Base-by-base conservation (phyloP, 2,329 filamentous ascomycete species). In the Colletotrichum shisoi region DNA sequence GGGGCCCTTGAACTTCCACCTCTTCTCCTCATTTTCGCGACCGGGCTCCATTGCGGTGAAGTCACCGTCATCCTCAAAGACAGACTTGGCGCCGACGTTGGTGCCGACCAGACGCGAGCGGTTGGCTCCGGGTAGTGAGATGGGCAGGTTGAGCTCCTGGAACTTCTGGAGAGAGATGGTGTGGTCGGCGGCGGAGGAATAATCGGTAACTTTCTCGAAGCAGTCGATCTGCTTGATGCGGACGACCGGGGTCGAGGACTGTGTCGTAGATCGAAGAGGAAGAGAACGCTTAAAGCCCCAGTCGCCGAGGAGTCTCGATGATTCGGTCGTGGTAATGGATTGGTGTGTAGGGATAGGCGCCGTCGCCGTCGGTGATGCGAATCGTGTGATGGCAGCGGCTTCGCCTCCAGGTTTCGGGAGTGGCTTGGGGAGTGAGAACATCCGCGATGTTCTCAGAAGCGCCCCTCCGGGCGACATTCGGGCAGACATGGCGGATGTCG, bases 231-330 rank as follows among this genome's bases (percentile, higher is more conserved):
- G 85, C 73, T 88, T 89, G 71, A 98, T 80, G 70, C 92, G 87
- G 61, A 97, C 85, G 57, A 91, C 83, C 11, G 93, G 91, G n/a
- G 88, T 89, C 7, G 89, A 87, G 7, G 88, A 88, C 61, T 87
- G 87, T 21, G 88, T 86, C 5, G 92, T 94, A 3, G 90, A 89
- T 76, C 90, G 90, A 9, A 90, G 80, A 1, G 94, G 94, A 6
- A 98, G 82, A 1, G 93, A 84, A 62, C 94, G 85, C 81, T 98
- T 98, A 73, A 97, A 82, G 15, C 94, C 94, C 94, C 94, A 98
- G 75, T 98, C 94, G 42, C 94, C 94, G 74, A 87, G 87, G 46
- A 84, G 81, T 27, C 92, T 85, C 8, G 93, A 94, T 19, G 88
- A 84, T 51, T 85, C 81, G 6, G 93, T 90, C 0, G 93, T 94